Percentiles rank a stretch among this genome's conserved stretches.
phyloP scores from a whole-genome alignment of 1,139 yeast species.

The Blastobotrys petasosporus region DNA sequence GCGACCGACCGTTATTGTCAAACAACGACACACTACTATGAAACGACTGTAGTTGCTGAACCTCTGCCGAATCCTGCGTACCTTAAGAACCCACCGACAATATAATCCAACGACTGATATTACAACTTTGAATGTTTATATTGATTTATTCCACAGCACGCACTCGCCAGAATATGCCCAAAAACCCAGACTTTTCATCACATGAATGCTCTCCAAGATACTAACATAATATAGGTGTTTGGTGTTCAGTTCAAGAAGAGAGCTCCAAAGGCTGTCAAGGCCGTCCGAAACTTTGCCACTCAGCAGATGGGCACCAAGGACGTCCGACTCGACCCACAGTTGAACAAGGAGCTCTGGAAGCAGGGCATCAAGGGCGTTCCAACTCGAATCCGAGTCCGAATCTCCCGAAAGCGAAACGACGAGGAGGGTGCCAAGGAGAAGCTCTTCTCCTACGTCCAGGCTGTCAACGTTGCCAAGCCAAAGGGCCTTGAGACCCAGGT shows the following conservation, averaged over 20 bases:
- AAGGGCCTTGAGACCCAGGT: slow-evolving; percentile 98
- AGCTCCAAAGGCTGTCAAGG: slow-evolving; percentile 99
- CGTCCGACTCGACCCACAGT: slow-evolving; percentile 98
- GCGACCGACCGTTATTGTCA: neutral
- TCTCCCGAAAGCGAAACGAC: slow-evolving; percentile 99
- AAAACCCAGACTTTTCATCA: too few species aligned
- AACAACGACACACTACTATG: too few species aligned
- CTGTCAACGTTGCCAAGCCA: slow-evolving; percentile 88
- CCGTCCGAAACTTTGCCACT: slow-evolving; percentile 96
- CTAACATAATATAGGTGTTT: slow-evolving; percentile 54
- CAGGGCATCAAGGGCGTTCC: slow-evolving; percentile 99
- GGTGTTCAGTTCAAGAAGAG: slow-evolving; percentile 99
- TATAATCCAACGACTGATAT: too few species aligned
- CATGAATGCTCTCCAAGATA: neutral
- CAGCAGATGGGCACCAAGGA: slow-evolving; percentile 99
- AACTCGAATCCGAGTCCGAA: slow-evolving; percentile 96
- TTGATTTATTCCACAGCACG: too few species aligned
- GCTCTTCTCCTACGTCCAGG: slow-evolving; percentile 97
- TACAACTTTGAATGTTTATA: too few species aligned
- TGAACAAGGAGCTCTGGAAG: slow-evolving; percentile 98
- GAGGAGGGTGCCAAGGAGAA: slow-evolving; percentile 99
- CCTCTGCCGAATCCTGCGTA: too few species aligned
- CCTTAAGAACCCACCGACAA: too few species aligned
- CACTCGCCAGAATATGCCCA: too few species aligned
- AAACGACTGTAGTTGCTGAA: neutral